Percentiles rank a stretch among this genome's conserved stretches.
Evolutionary conservation across 257 asterid species (phyloP).

Genomic region (Solanum rostratum): DNA sequence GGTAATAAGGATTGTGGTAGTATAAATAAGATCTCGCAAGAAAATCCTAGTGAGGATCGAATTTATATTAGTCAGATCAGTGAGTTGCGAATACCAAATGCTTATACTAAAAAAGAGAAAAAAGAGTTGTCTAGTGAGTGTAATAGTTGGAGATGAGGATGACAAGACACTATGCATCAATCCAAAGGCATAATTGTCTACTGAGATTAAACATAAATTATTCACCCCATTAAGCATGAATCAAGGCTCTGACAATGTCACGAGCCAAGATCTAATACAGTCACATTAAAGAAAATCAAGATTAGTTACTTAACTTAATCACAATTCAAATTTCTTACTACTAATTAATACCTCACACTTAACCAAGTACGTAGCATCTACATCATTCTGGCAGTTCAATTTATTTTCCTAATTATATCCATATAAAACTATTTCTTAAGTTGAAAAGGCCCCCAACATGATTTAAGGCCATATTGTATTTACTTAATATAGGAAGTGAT

Average conservation of each 20-base stretch:
- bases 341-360: neutral
- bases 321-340: neutral
- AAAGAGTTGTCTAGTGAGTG: neutral
- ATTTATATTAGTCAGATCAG: neutral
- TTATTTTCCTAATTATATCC: neutral
- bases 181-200: conserved; percentile 1
- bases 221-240: neutral
- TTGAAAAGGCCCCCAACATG: neutral
- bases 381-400: neutral
- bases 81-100: neutral
- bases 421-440: neutral
- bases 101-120: neutral
- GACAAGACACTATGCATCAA: neutral
- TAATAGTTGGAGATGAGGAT: neutral
- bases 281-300: neutral
- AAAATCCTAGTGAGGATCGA: neutral
- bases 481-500: neutral
- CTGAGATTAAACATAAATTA: neutral
- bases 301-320: neutral
- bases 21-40: neutral
- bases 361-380: neutral
- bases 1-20: neutral
- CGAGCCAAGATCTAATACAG: conserved; percentile 3
- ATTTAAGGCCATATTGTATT: neutral
- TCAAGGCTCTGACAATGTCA: conserved; percentile 6